Evolutionary conservation across 495 filamentous ascomycete genomes (phyloP).

Genomic region (Penicillium argentinense): DNA sequence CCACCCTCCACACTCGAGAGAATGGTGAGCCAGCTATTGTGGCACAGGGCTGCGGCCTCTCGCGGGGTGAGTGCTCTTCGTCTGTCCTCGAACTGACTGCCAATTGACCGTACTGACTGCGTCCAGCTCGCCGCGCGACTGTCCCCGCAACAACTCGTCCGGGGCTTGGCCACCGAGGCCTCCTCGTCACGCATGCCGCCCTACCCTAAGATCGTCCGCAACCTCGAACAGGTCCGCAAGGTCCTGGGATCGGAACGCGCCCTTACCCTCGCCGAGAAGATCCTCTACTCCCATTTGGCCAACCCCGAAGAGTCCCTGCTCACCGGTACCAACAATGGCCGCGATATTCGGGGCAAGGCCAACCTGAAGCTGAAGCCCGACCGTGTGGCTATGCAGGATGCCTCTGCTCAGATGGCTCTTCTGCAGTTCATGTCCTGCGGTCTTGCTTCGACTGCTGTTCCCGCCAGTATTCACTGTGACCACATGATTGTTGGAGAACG

Average conservation of each 20-base stretch:
- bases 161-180: slow-evolving; percentile 33
- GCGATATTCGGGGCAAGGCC: slow-evolving; percentile 75
- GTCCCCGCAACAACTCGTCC: slow-evolving; percentile 28
- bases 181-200: slow-evolving; percentile 34
- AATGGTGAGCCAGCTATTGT: slow-evolving; percentile 40
- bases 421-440: slow-evolving; percentile 98
- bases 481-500: slow-evolving; percentile 94
- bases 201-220: slow-evolving; percentile 32
- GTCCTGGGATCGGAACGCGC: slow-evolving; percentile 44
- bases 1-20: slow-evolving; percentile 21
- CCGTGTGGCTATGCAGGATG: slow-evolving; percentile 98
- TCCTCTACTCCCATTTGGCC: slow-evolving; percentile 92
- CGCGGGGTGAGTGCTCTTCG: slow-evolving; percentile 25
- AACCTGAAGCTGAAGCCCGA: slow-evolving; percentile 98
- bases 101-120: slow-evolving; percentile 7
- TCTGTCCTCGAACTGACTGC: neutral
- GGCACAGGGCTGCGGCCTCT: slow-evolving; percentile 32
- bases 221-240: slow-evolving; percentile 32
- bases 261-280: slow-evolving; percentile 94
- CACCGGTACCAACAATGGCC: slow-evolving; percentile 59
- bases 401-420: slow-evolving; percentile 96
- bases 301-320: slow-evolving; percentile 62
- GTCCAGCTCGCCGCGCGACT: slow-evolving; percentile 27
- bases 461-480: slow-evolving; percentile 97
- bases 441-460: slow-evolving; percentile 86